Evolutionary conservation across 2,329 filamentous ascomycete genomes (phyloP), one percentile per base, ranked within the genome.

Genomic region (Fusarium bulbicola): DNA sequence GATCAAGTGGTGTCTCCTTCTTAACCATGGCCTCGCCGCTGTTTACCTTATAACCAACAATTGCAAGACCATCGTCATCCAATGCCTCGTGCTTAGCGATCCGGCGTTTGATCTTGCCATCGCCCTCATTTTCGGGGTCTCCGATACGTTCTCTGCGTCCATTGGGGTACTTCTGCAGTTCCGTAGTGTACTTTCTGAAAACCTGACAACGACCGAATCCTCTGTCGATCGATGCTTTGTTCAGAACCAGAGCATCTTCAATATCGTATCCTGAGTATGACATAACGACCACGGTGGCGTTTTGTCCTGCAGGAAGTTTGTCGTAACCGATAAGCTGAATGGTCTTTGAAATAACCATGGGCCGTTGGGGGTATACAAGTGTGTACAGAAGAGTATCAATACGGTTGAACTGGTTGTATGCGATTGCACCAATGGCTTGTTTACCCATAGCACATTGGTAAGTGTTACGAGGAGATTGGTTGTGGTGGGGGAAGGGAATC

Each of bases 361-460:
- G 96, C 77, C 97, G 92, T 80, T 99, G 97, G 12, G 96, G 96
- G 79, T 99, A 99, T 7, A 99, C 96, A 85, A 99, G 93, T 3
- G 97, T 93, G 80, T 98, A 98, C 12, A 99, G 89, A 21, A 99
- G 87, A 1, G 95, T 98, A 79, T 99, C 96, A 81, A 99, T 98
- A 63, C 96, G 92, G 78, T 95, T 93, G 84, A 98, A 97, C 82
- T 99, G 96, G 80, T 99, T 99, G 80, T 97, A 97, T 21, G 95
- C 96, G 80, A 99, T 98, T 39, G 95, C 95, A 39, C 96, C 96
- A 81, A 99, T 98, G 43, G 96, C 96, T 92, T 99, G 96, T 85
- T 99, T 99, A 89, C 96, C 96, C 96, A 99, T 99, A 84, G 96
- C 96, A 84, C 95, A 98, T 87, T 98, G 95, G 80, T 99, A 99